These are phyloP conservation scores for Lolium multiflorum DNA, from an alignment of 176 grass and related monocot species.

Conservation along the genomic window DNA sequence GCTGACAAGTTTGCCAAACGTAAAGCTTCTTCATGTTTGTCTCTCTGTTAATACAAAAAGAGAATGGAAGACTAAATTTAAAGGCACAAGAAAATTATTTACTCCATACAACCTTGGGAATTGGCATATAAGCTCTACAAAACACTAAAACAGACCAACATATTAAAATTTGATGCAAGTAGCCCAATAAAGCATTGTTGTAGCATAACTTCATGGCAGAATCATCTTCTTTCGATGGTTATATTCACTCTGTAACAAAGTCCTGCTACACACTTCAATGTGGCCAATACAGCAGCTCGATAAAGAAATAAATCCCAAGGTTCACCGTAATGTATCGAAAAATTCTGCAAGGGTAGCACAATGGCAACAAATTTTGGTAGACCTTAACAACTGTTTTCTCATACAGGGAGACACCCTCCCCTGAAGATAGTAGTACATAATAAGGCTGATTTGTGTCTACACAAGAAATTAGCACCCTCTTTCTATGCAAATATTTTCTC, in stretches of 20 bases:
- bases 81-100: slow-evolving; percentile 22
- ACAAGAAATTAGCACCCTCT: no score
- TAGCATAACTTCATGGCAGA: background rate
- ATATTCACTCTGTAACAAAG: background rate
- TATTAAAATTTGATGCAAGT: background rate
- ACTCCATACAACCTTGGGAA: background rate
- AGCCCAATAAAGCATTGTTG: background rate
- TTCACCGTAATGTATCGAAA: background rate
- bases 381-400: background rate
- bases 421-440: no score
- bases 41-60: slow-evolving; percentile 70
- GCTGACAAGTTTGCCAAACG: slow-evolving; percentile 89
- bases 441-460: no score
- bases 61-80: slow-evolving; percentile 25
- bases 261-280: background rate
- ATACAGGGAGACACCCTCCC: background rate
- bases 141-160: background rate
- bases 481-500: no score
- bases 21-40: slow-evolving; percentile 92
- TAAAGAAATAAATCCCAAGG: background rate
- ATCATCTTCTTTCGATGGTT: background rate
- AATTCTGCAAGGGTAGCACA: background rate
- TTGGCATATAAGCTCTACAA: background rate
- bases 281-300: background rate
- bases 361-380: slow-evolving; percentile 1